Conservation (phyloP, 208 protist species). For the Ichthyophonus hoferi region DNA sequence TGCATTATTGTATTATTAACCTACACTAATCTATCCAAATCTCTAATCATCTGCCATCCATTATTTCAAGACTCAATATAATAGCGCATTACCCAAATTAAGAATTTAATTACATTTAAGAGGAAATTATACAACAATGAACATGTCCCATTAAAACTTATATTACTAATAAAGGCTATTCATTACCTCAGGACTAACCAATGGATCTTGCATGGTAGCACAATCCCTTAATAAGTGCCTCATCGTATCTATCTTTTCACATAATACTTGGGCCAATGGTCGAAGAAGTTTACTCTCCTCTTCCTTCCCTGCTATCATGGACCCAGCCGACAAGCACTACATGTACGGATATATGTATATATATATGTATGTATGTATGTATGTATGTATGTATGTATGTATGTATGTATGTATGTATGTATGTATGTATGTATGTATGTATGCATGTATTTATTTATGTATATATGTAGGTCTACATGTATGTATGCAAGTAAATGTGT, state of each 20-base stretch:
- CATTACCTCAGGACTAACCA: neutral
- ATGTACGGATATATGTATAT: neutral
- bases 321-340: neutral
- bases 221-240: neutral
- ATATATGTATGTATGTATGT: neutral
- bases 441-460: neutral
- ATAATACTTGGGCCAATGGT: neutral
- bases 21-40: neutral
- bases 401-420: neutral
- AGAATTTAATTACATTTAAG: no score
- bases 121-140: no score
- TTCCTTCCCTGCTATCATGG: neutral
- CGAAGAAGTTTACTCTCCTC: neutral
- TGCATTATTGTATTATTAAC: neutral
- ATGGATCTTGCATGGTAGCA: neutral
- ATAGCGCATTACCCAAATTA: no score
- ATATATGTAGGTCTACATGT: neutral
- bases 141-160: neutral
- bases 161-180: neutral
- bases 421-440: neutral
- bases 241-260: neutral
- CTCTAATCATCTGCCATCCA: neutral
- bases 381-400: neutral
- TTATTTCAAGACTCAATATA: no score
- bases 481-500: neutral